phyloP scores from a whole-genome alignment of 495 filamentous ascomycete genomes.

The Penicillium silybi region DNA sequence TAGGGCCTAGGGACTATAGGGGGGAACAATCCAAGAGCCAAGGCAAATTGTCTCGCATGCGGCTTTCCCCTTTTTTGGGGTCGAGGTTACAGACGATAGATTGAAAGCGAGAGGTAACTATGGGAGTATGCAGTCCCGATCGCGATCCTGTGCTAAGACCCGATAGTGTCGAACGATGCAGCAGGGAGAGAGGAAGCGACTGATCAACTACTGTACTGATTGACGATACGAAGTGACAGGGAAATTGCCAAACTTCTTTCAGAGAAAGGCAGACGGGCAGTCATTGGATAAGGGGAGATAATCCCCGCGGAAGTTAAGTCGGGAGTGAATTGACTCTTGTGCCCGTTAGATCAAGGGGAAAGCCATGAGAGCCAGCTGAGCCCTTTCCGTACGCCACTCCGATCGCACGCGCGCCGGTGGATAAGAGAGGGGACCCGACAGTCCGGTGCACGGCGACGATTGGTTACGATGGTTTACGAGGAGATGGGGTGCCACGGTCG shows the following conservation, averaged over 20 bases:
- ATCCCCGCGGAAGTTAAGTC: background rate
- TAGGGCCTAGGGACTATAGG: too few species aligned
- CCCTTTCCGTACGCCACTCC: background rate
- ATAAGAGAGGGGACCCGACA: background rate
- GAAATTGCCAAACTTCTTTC: too few species aligned
- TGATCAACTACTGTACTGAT: background rate
- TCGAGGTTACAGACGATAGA: background rate
- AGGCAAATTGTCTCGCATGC: background rate
- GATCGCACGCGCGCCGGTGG: background rate
- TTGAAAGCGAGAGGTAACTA: conserved; percentile 4
- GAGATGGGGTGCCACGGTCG: background rate
- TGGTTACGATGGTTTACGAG: too few species aligned
- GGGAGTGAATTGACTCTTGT: background rate
- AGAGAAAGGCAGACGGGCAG: background rate
- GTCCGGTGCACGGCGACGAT: background rate
- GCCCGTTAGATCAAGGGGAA: background rate
- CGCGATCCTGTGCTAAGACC: background rate
- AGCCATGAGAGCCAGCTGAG: background rate
- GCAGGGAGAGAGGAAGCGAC: background rate
- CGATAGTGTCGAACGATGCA: background rate
- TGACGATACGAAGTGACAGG: too few species aligned
- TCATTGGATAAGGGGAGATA: background rate
- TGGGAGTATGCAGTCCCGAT: conserved; percentile 1
- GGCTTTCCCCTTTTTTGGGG: background rate
- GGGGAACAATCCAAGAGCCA: background rate